These are phyloP conservation scores for Scheffersomyces titani DNA, from an alignment of 1,139 yeast genomes.

Conservation along the genomic window DNA sequence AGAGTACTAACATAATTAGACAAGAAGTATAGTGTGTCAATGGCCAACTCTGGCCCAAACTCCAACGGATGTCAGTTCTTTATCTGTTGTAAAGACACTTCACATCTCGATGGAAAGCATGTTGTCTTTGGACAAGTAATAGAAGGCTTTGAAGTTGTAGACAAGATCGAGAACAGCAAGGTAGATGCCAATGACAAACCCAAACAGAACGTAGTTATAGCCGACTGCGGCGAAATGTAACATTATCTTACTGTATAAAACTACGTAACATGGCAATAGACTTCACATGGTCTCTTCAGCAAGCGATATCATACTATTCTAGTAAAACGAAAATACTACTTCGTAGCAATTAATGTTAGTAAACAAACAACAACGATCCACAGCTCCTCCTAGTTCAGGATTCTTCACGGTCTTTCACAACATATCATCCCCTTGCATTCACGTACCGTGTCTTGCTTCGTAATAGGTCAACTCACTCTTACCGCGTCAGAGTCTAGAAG, in stretches of 20 bases:
- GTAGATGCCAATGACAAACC: slow-evolving; percentile 31
- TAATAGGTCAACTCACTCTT: not conserved
- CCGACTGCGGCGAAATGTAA: slow-evolving; percentile 40
- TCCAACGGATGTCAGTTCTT: slow-evolving; percentile 44
- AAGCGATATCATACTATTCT: too few relatives aligned
- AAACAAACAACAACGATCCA: not conserved
- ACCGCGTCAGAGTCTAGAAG: not conserved
- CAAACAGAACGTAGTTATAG: slow-evolving; percentile 12
- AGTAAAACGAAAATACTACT: not conserved
- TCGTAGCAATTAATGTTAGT: not conserved
- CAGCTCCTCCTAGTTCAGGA: not conserved
- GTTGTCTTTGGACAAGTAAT: slow-evolving; percentile 39
- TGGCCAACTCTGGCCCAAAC: slow-evolving; percentile 47
- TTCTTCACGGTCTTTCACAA: too few relatives aligned
- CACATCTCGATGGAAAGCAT: slow-evolving; percentile 34
- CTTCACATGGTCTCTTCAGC: too few relatives aligned
- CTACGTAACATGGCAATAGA: too few relatives aligned
- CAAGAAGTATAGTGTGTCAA: slow-evolving; percentile 29
- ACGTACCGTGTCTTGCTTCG: not conserved
- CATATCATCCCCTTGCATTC: not conserved
- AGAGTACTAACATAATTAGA: slow-evolving; percentile 10
- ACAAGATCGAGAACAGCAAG: slow-evolving; percentile 14
- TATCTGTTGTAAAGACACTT: slow-evolving; percentile 25
- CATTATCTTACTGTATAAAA: not conserved
- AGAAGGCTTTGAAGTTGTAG: slow-evolving; percentile 20